Base-by-base conservation (phyloP, 2,329 filamentous ascomycete species). In the Aureobasidium sp. region DNA sequence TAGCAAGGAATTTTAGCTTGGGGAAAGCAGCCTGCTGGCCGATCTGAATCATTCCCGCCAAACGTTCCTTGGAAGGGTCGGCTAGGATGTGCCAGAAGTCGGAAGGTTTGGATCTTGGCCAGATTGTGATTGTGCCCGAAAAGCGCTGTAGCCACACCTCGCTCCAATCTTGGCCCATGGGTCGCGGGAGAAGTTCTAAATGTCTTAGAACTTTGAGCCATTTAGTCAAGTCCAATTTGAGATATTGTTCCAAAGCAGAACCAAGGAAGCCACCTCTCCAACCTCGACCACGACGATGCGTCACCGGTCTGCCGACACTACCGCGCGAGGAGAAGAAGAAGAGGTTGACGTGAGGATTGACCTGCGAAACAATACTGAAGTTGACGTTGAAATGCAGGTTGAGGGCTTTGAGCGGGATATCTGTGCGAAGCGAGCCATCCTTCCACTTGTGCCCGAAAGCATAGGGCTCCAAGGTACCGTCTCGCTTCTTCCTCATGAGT, bases 381-480 rank as follows among this genome's bases (percentile, higher is more conserved):
- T 95, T 96, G 68, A 97, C 93, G 68, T 97, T 97, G 75, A 98
- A 98, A 66, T 97, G 89, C 1, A 95, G 77, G 67, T 98, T 97
- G 48, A 98, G 77, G 1, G 90, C 86, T 69, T 91, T 93, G 64
- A 98, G 81, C 0, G 93, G 93, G 24, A 98, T 96, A 64, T 98
- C 93, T 1, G 93, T 98, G 32, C 93, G 81, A 52, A 98, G 73
- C 61, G 86, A 93, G 50, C 93, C 93, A 67, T 98, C 93, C 70
- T 98, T 98, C 93, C 93, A 98, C 71, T 97, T 97, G 74, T 97
- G 90, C 0, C 93, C 93, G 65, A 98, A 98, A 0, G 88, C 94
- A 69, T 95, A 98, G 0, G 93, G 93, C 0, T 83, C 81, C 3
- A 98, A 75, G 2, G 76, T 83, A 1, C 90, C 90, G 56, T 90